Conservation (phyloP, 805 yeast species). For the Sungouiozyma intestinalis region DNA sequence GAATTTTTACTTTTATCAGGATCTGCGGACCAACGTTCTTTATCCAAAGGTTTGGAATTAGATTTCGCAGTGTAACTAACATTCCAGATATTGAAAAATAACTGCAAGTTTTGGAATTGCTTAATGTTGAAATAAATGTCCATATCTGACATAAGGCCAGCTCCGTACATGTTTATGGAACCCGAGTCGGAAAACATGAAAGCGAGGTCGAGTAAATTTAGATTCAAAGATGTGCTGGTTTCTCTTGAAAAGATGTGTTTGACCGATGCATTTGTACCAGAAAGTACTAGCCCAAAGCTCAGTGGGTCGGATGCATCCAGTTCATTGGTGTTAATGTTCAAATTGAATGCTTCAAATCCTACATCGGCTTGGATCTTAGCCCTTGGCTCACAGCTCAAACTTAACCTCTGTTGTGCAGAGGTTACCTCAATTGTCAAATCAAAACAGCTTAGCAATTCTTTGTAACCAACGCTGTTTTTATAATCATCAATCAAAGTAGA, state of each 20-base stretch:
- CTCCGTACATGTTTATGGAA: constrained; percentile 34
- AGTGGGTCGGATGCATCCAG: constrained; percentile 33
- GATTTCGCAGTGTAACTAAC: constrained; percentile 31
- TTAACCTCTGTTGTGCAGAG: constrained; percentile 63
- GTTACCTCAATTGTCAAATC: constrained; percentile 54
- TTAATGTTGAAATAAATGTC: constrained; percentile 61
- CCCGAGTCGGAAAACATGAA: constrained; percentile 39
- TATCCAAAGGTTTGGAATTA: constrained; percentile 8
- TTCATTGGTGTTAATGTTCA: constrained; percentile 45
- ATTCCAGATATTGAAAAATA: constrained; percentile 77
- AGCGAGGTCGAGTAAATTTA: constrained; percentile 39
- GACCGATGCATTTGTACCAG: constrained; percentile 55
- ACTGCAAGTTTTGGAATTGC: constrained; percentile 76
- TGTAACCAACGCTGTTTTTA: constrained; percentile 27
- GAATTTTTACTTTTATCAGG: constrained; percentile 1
- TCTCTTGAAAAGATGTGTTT: constrained; percentile 90
- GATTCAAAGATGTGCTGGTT: constrained; percentile 58
- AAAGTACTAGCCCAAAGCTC: constrained; percentile 38
- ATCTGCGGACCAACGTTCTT: constrained; percentile 1
- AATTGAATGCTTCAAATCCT: constrained; percentile 55
- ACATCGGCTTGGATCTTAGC: constrained; percentile 87
- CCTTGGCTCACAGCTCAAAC: constrained; percentile 84
- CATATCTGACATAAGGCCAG: constrained; percentile 45
- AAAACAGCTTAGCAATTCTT: constrained; percentile 40
- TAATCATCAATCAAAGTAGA: neutral